These are phyloP conservation scores for Borealophlyctis nickersoniae DNA, from an alignment of 192 early-diverging fungal species.

Conservation along the genomic window DNA sequence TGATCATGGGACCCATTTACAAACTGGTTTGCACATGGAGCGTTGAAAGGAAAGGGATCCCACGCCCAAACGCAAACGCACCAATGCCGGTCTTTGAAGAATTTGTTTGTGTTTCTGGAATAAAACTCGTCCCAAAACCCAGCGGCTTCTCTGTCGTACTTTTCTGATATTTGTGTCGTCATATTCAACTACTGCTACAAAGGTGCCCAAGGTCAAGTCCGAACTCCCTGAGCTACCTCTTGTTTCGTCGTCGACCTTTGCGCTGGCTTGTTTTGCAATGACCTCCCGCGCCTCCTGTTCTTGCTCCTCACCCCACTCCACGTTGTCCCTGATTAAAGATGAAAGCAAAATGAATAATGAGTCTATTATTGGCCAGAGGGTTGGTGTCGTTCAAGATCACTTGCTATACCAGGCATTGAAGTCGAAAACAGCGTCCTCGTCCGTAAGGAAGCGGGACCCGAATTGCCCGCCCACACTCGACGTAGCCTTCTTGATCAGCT, in stretches of 20 bases:
- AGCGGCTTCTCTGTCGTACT: slow-evolving; percentile 54
- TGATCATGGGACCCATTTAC: neutral
- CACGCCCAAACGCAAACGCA: slow-evolving; percentile 8
- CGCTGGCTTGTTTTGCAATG: slow-evolving; percentile 68
- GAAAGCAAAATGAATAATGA: neutral
- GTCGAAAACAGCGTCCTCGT: slow-evolving; percentile 75
- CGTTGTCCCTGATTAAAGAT: slow-evolving; percentile 77
- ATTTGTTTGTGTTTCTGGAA: slow-evolving; percentile 49
- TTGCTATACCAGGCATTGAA: slow-evolving; percentile 88
- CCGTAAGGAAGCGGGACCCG: slow-evolving; percentile 69
- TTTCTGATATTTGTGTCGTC: slow-evolving; percentile 27
- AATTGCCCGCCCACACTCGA: slow-evolving; percentile 46
- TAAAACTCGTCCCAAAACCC: slow-evolving; percentile 61
- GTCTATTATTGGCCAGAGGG: neutral
- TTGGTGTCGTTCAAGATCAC: neutral
- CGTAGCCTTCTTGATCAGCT: slow-evolving; percentile 16
- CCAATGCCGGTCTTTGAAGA: slow-evolving; percentile 68
- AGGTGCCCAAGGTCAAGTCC: neutral
- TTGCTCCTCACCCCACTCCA: slow-evolving; percentile 83
- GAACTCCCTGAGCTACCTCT: slow-evolving; percentile 50
- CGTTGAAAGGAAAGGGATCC: slow-evolving; percentile 2
- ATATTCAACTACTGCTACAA: slow-evolving; percentile 80
- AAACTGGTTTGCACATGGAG: neutral
- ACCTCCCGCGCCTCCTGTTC: slow-evolving; percentile 71
- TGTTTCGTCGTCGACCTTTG: slow-evolving; percentile 64